These are phyloP conservation scores for Mortierella sp. DNA, from an alignment of 371 early-diverging fungal species.

Conservation along the genomic window DNA sequence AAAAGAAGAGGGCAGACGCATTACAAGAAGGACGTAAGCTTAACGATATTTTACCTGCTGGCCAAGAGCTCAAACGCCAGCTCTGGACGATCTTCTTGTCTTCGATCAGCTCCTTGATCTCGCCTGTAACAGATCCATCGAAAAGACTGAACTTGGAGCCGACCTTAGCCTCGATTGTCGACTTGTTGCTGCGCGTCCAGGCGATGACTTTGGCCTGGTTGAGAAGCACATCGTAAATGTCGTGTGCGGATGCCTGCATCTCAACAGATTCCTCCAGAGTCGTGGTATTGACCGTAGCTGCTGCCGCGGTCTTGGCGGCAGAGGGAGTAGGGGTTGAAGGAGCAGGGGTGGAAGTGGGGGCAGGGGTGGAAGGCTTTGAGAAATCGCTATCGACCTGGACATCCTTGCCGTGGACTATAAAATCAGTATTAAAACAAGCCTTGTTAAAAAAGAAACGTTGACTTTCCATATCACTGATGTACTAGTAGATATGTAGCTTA, in stretches of 20 bases:
- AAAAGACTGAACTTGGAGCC: constrained; percentile 82
- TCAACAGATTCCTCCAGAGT: constrained; percentile 82
- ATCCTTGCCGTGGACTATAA: constrained; percentile 86
- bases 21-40: background rate
- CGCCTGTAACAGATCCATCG: constrained; percentile 90
- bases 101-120: constrained; percentile 75
- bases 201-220: constrained; percentile 77
- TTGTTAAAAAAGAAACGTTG: background rate
- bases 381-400: constrained; percentile 79
- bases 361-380: constrained; percentile 52
- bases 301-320: constrained; percentile 14
- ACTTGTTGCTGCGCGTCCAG: constrained; percentile 85
- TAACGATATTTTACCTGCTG: constrained; percentile 64
- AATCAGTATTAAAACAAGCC: no score
- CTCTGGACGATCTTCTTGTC: constrained; percentile 85
- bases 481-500: constrained; percentile 49
- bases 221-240: constrained; percentile 84
- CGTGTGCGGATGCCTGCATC: constrained; percentile 88
- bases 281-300: constrained; percentile 69
- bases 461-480: background rate
- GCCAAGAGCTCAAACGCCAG: constrained; percentile 91
- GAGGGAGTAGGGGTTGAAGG: constrained; percentile 29
- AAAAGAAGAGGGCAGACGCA: background rate
- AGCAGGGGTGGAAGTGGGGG: constrained; percentile 25
- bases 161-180: constrained; percentile 61